Conservation (phyloP, 2,329 filamentous ascomycete genomes). For the Helotiales sp. region DNA sequence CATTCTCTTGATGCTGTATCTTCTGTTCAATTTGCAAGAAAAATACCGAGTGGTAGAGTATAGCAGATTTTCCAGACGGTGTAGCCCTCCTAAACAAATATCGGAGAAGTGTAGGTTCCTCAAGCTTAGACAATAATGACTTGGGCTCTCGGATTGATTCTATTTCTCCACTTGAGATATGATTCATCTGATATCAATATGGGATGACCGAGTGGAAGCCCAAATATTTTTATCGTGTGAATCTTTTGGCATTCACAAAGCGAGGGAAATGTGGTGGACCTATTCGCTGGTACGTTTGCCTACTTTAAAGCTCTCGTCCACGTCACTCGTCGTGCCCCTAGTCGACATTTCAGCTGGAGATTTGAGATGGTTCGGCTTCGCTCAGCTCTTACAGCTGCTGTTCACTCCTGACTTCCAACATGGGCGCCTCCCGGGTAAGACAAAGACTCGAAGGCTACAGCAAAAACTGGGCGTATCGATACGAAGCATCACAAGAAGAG, state of each 20-base stretch:
- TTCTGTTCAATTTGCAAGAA: background rate
- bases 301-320: background rate
- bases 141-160: too few species aligned
- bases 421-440: background rate
- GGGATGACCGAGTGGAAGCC: background rate
- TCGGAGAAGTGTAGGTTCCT: background rate
- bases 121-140: background rate
- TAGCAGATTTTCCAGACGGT: too few species aligned
- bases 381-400: background rate
- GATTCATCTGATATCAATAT: too few species aligned
- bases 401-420: background rate
- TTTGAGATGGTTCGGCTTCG: background rate
- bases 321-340: background rate
- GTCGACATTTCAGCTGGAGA: background rate
- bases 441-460: background rate
- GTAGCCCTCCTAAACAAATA: too few species aligned
- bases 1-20: background rate
- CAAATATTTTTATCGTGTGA: background rate
- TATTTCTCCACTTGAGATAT: too few species aligned
- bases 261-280: too few species aligned
- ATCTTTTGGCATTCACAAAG: background rate
- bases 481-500: background rate
- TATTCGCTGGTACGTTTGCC: background rate
- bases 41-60: background rate
- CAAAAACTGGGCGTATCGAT: background rate